Evolutionary conservation across 371 early-diverging fungal genomes (phyloP).

Genomic region (Amoeboaphelidium occidentale): DNA sequence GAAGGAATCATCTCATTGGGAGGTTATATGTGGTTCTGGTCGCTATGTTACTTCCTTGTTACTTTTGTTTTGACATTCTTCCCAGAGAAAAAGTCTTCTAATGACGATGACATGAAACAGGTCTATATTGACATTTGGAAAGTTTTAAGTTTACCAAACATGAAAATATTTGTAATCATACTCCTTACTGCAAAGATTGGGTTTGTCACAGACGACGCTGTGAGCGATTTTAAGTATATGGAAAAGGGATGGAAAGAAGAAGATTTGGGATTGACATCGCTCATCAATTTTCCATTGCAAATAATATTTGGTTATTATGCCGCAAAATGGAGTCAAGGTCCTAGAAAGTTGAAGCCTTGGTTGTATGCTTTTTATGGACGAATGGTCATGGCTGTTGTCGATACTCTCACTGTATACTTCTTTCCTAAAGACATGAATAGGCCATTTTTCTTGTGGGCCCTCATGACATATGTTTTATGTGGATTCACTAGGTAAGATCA

Average conservation of each 20-base stretch:
- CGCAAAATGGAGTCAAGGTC: slow-evolving; percentile 75
- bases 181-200: slow-evolving; percentile 71
- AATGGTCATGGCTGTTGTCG: slow-evolving; percentile 39
- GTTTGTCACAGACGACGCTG: slow-evolving; percentile 79
- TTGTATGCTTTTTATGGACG: slow-evolving; percentile 65
- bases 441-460: slow-evolving; percentile 36
- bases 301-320: slow-evolving; percentile 88
- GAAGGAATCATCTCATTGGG: slow-evolving; percentile 52
- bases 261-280: slow-evolving; percentile 65
- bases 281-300: slow-evolving; percentile 88
- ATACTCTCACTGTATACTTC: slow-evolving; percentile 54
- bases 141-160: slow-evolving; percentile 48
- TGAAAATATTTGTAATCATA: slow-evolving; percentile 51
- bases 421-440: slow-evolving; percentile 17
- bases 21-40: slow-evolving; percentile 75
- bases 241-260: slow-evolving; percentile 86
- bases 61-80: slow-evolving; percentile 49
- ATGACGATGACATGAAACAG: slow-evolving; percentile 21
- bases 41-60: slow-evolving; percentile 51
- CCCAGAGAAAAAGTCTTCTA: slow-evolving; percentile 1
- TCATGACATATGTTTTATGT: slow-evolving; percentile 45
- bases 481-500: slow-evolving; percentile 42
- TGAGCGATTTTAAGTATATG: slow-evolving; percentile 68
- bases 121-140: slow-evolving; percentile 36
- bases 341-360: slow-evolving; percentile 26